Conservation (phyloP, 2,329 filamentous ascomycete genomes). For the Colletotrichum sp. region DNA sequence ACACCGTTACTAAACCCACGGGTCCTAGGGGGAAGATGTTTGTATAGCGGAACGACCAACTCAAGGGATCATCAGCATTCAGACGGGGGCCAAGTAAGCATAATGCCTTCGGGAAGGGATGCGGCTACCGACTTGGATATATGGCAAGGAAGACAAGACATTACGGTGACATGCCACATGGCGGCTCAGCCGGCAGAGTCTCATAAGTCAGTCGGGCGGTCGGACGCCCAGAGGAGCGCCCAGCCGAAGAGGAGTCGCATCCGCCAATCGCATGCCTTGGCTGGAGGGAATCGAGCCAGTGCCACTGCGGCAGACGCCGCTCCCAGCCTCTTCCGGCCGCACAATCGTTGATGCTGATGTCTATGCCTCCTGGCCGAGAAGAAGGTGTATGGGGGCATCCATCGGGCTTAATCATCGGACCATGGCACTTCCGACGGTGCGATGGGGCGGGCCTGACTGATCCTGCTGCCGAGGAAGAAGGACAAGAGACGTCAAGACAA, state of each 20-base stretch:
- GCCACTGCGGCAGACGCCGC: neutral
- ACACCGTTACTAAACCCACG: conserved; percentile 22
- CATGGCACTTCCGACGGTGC: neutral
- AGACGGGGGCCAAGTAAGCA: conserved; percentile 13
- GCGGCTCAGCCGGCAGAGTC: neutral
- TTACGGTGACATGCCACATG: neutral
- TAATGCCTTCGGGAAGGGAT: neutral
- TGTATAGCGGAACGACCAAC: conserved; percentile 10
- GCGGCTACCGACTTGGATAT: conserved; percentile 11
- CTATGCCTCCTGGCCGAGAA: neutral
- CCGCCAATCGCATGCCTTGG: conserved; percentile 12
- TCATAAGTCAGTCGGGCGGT: neutral
- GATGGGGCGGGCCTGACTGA: neutral
- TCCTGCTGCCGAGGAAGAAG: neutral
- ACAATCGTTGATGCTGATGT: neutral
- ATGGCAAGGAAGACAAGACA: conserved; percentile 5
- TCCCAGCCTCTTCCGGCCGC: conserved; percentile 13
- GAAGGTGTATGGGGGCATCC: conserved; percentile 4
- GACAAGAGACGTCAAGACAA: neutral
- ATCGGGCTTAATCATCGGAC: conserved; percentile 15
- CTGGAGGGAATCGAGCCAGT: neutral
- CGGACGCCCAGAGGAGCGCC: conserved; percentile 5
- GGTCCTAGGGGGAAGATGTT: conserved; percentile 17
- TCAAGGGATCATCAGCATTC: neutral
- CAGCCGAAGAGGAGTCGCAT: conserved; percentile 3